phyloP scores from a whole-genome alignment of 2,329 filamentous ascomycete species.

The Aspergillus puulaauensis region DNA sequence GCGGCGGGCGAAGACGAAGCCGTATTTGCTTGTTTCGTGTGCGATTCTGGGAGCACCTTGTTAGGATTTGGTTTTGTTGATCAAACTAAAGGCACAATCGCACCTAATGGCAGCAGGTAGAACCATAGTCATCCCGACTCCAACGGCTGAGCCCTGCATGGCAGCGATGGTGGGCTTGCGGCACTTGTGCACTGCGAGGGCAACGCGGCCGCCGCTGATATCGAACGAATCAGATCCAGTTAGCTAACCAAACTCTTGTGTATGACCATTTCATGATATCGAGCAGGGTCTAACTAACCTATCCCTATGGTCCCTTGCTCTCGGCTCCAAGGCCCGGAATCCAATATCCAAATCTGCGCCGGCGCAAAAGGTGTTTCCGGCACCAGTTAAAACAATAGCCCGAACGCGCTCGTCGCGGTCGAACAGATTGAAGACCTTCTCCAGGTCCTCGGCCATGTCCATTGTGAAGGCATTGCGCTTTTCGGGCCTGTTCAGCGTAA shows the following conservation, averaged over 20 bases:
- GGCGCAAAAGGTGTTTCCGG: slow-evolving; percentile 49
- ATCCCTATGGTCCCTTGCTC: slow-evolving; percentile 52
- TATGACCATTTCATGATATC: background rate
- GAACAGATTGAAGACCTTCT: slow-evolving; percentile 35
- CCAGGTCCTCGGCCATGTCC: slow-evolving; percentile 50
- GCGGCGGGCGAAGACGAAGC: slow-evolving; percentile 70
- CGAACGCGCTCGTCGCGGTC: slow-evolving; percentile 57
- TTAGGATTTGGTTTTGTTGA: background rate
- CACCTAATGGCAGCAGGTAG: slow-evolving; percentile 55
- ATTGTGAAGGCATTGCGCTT: slow-evolving; percentile 61
- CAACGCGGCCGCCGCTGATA: slow-evolving; percentile 28
- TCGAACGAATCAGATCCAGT: background rate
- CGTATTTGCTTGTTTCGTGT: slow-evolving; percentile 62
- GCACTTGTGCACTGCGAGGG: slow-evolving; percentile 57
- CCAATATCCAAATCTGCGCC: slow-evolving; percentile 57
- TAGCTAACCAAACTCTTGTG: background rate
- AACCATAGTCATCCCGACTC: slow-evolving; percentile 60
- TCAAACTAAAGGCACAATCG: background rate
- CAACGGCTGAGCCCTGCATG: slow-evolving; percentile 57
- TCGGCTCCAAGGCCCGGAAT: slow-evolving; percentile 46
- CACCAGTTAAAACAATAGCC: slow-evolving; percentile 55
- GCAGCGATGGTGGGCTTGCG: slow-evolving; percentile 58
- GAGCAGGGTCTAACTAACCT: slow-evolving; percentile 37
- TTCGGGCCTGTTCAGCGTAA: slow-evolving; percentile 55
- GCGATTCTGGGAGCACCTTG: slow-evolving; percentile 43